Evolutionary conservation across 2,329 filamentous ascomycete species (phyloP).

Genomic region (Alternaria solani): DNA sequence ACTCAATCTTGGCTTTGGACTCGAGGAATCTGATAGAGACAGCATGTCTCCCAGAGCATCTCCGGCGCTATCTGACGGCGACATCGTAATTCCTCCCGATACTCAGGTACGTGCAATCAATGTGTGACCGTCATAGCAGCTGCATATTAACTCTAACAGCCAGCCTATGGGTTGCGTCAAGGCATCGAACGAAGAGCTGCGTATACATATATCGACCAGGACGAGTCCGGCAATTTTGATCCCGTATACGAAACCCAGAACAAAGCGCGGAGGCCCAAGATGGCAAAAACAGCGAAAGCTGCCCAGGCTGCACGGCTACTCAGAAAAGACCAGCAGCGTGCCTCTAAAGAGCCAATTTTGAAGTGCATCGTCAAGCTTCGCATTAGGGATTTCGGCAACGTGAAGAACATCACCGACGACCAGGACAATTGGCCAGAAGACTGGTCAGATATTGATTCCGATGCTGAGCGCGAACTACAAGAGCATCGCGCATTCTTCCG

Average conservation of each 20-base stretch:
- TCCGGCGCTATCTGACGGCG: constrained; percentile 19
- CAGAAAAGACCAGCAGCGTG: constrained; percentile 15
- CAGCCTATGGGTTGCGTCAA: constrained; percentile 32
- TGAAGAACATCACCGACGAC: constrained; percentile 34
- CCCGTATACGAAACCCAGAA: constrained; percentile 29
- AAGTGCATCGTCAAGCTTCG: constrained; percentile 32
- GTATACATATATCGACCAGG: constrained; percentile 47
- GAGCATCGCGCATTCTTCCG: constrained; percentile 17
- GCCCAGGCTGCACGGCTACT: constrained; percentile 16
- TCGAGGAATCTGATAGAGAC: constrained; percentile 14
- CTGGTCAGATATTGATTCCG: constrained; percentile 32
- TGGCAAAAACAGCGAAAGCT: constrained; percentile 23
- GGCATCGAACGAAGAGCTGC: constrained; percentile 31
- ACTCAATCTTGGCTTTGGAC: constrained; percentile 12
- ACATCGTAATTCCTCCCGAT: constrained; percentile 22
- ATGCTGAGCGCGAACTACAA: constrained; percentile 19
- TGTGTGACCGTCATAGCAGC: not conserved
- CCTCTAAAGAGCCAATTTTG: constrained; percentile 2
- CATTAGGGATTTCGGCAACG: constrained; percentile 25
- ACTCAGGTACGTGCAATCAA: constrained; percentile 3
- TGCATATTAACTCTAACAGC: constrained; percentile 18
- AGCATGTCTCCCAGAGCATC: constrained; percentile 16
- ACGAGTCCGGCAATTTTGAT: constrained; percentile 50
- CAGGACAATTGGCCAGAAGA: constrained; percentile 40
- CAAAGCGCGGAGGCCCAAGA: constrained; percentile 8